phyloP scores from a whole-genome alignment of 2,329 filamentous ascomycete genomes.

The Neurospora crassa region DNA sequence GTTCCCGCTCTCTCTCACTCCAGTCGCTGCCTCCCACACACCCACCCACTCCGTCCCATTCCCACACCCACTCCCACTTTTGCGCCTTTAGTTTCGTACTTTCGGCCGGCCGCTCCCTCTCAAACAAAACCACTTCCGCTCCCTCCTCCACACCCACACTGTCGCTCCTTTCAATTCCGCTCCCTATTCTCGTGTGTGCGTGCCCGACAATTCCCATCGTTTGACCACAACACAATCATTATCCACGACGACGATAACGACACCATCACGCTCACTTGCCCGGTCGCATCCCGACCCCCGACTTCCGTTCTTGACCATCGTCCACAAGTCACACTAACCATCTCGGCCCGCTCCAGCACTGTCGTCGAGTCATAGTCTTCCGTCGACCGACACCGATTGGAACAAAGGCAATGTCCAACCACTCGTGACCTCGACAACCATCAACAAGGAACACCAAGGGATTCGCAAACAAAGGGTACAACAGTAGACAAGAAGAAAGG shows the following conservation, averaged over 20 bases:
- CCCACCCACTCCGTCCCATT: not conserved
- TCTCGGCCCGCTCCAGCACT: slow-evolving; percentile 10
- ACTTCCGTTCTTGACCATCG: not conserved
- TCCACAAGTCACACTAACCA: not conserved
- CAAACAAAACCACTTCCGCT: slow-evolving; percentile 16
- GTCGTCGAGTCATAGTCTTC: not conserved
- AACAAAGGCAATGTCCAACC: slow-evolving; percentile 16
- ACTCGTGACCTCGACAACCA: slow-evolving; percentile 9
- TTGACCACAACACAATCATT: slow-evolving; percentile 7
- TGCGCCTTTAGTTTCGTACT: not conserved
- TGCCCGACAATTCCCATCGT: slow-evolving; percentile 7
- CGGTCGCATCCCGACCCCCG: not conserved
- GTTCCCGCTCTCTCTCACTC: not conserved
- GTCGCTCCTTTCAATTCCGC: slow-evolving; percentile 14
- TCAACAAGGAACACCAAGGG: not conserved
- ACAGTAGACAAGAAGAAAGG: slow-evolving; percentile 4
- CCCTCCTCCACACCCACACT: slow-evolving; percentile 1
- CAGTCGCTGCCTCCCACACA: not conserved
- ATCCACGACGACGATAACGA: not conserved
- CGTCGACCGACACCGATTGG: not conserved
- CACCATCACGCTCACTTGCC: not conserved
- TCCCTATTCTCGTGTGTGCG: slow-evolving; percentile 17
- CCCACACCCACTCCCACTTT: not conserved
- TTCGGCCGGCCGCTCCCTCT: slow-evolving; percentile 4
- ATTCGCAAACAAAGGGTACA: slow-evolving; percentile 12